A percentile compares a stretch with the other conserved stretches of the same genome.
phyloP scores from a whole-genome alignment of 495 filamentous ascomycete species.

The Astrothelium subdiscretum region DNA sequence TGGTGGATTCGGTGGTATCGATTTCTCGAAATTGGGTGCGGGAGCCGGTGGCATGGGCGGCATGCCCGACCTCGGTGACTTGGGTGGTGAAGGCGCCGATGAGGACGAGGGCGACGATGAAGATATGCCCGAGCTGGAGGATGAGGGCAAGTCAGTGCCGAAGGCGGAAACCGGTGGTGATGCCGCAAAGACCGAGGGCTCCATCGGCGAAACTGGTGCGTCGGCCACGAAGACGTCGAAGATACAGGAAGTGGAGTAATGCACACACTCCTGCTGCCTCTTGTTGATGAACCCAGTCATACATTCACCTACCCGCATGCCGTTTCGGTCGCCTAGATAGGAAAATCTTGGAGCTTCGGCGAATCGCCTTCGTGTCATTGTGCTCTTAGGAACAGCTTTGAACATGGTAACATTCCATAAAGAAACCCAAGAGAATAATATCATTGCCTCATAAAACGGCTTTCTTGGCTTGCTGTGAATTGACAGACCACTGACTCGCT shows the following conservation, averaged over 20 bases:
- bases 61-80: slow-evolving; percentile 86
- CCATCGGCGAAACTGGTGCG: slow-evolving; percentile 8
- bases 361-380: not conserved
- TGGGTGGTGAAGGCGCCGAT: slow-evolving; percentile 43
- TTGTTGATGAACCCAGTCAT: not conserved
- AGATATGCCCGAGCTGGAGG: slow-evolving; percentile 49
- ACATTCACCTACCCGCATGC: not conserved
- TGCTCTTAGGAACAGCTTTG: not conserved
- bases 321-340: not conserved
- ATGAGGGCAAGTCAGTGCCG: slow-evolving; percentile 33
- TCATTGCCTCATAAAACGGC: too few species aligned
- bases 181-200: slow-evolving; percentile 11
- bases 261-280: not conserved
- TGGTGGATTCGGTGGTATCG: slow-evolving; percentile 28
- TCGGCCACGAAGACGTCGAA: slow-evolving; percentile 24
- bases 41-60: slow-evolving; percentile 52
- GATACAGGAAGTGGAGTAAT: slow-evolving; percentile 48
- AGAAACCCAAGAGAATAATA: too few species aligned
- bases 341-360: not conserved
- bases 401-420: not conserved
- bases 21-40: slow-evolving; percentile 1
- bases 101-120: slow-evolving; percentile 52
- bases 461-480: too few species aligned
- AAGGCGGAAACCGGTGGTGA: slow-evolving; percentile 30
- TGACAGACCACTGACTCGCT: too few species aligned